A percentile compares a stretch with the other conserved stretches of the same genome.
These are phyloP conservation scores for Ustilago xerochloae DNA, from an alignment of 1,284 basidiomycete species.

Conservation along the genomic window DNA sequence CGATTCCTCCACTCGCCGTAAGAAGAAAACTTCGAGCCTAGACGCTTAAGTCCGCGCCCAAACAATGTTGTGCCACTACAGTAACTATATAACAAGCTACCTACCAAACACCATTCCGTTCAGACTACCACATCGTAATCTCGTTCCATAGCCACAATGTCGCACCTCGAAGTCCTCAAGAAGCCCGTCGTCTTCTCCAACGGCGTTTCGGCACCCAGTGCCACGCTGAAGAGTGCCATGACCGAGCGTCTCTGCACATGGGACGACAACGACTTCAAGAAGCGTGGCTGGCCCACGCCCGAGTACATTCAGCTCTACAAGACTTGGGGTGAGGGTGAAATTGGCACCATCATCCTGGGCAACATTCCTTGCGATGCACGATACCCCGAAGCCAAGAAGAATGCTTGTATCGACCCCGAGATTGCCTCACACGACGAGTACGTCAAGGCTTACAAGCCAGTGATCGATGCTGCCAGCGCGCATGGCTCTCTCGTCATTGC, in stretches of 20 bases:
- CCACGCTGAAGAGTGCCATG: slow-evolving; percentile 62
- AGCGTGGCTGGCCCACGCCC: slow-evolving; percentile 58
- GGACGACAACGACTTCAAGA: slow-evolving; percentile 54
- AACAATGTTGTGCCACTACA: background rate
- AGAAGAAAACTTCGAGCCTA: background rate
- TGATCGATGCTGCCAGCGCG: slow-evolving; percentile 69
- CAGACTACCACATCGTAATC: too few species aligned
- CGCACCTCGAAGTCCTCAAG: slow-evolving; percentile 46
- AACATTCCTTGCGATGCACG: slow-evolving; percentile 55
- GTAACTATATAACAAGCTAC: too few species aligned
- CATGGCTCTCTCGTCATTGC: slow-evolving; percentile 70
- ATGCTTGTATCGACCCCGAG: slow-evolving; percentile 52
- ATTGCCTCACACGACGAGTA: slow-evolving; percentile 51
- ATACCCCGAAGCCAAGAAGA: slow-evolving; percentile 52
- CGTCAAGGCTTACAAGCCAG: slow-evolving; percentile 51
- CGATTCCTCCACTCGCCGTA: too few species aligned
- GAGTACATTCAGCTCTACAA: slow-evolving; percentile 61
- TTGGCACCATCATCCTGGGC: slow-evolving; percentile 59
- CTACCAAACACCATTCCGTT: background rate
- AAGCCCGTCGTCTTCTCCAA: slow-evolving; percentile 46
- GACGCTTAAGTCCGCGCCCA: slow-evolving; percentile 15
- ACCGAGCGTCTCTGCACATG: slow-evolving; percentile 61
- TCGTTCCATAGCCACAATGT: too few species aligned
- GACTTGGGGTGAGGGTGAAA: slow-evolving; percentile 59
- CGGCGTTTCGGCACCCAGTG: slow-evolving; percentile 50